Conservation (phyloP, 306 rosid species). For the Sophora flavescens region DNA sequence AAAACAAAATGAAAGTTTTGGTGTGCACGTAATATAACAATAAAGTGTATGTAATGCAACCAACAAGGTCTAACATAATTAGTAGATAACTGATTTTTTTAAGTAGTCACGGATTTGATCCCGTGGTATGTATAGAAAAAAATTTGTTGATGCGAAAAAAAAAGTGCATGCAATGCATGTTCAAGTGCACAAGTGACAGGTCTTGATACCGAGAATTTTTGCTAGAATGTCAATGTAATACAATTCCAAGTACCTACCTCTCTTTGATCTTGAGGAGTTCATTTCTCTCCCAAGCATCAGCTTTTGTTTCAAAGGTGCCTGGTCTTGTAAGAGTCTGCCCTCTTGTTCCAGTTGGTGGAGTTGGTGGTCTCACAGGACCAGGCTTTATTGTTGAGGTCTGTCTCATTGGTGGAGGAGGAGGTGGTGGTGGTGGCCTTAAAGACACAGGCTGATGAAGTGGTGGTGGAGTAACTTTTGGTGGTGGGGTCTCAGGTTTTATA, state of each 20-base stretch:
- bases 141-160: too few species aligned
- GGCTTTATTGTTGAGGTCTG: constrained; percentile 27
- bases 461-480: constrained; percentile 14
- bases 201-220: not conserved
- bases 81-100: too few species aligned
- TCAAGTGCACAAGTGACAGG: not conserved
- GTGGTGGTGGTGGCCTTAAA: constrained; percentile 39
- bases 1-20: not conserved
- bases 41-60: not conserved
- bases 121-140: too few species aligned
- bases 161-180: not conserved
- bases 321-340: constrained; percentile 38
- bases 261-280: constrained; percentile 64
- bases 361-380: constrained; percentile 19
- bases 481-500: constrained; percentile 43
- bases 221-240: not conserved
- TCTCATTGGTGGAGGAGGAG: not conserved
- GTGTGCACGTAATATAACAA: not conserved
- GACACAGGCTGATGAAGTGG: constrained; percentile 32
- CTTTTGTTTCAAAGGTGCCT: constrained; percentile 45
- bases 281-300: constrained; percentile 78
- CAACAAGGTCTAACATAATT: too few species aligned
- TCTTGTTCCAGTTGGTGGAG: constrained; percentile 36
- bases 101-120: too few species aligned
- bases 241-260: constrained; percentile 55